Conservation (phyloP, 2,329 filamentous ascomycete species). For the Cordyceps javanica region DNA sequence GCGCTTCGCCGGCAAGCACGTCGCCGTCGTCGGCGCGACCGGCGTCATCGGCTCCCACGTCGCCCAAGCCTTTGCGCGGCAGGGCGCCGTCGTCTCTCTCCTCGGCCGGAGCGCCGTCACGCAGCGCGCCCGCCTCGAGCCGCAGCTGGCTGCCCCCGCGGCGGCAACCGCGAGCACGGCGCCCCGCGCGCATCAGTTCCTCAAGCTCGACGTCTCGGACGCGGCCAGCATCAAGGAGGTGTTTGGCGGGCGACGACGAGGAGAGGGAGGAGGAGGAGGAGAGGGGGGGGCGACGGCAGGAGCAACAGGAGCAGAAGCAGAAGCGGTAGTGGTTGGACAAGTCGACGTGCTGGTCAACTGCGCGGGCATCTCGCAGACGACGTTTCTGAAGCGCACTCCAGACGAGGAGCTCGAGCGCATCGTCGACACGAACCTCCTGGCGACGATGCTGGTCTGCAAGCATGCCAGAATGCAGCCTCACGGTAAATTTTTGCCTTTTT, state of each 20-base stretch:
- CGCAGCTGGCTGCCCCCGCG: constrained; percentile 24
- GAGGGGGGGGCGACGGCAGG: background rate
- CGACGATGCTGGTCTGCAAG: constrained; percentile 58
- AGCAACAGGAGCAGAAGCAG: background rate
- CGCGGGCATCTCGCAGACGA: constrained; percentile 64
- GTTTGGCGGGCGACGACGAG: constrained; percentile 21
- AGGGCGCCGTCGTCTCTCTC: constrained; percentile 55
- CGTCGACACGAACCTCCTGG: constrained; percentile 63
- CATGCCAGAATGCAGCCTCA: constrained; percentile 29
- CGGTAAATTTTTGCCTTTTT: constrained; percentile 19
- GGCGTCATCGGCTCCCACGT: constrained; percentile 66
- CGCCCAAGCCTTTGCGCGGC: constrained; percentile 56
- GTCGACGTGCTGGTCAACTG: constrained; percentile 68
- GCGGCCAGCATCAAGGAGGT: constrained; percentile 24
- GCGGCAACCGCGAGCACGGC: background rate
- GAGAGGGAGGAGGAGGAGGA: too few relatives aligned
- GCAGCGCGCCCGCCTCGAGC: constrained; percentile 36
- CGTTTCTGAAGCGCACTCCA: constrained; percentile 52
- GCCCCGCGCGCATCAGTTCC: constrained; percentile 27
- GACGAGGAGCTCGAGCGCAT: constrained; percentile 48
- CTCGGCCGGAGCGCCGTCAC: constrained; percentile 49
- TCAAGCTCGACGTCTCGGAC: constrained; percentile 28
- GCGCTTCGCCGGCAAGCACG: constrained; percentile 41
- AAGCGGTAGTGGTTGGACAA: constrained; percentile 27
- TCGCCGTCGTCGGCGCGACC: constrained; percentile 63